phyloP scores from a whole-genome alignment of 352 stramenopile species.

The Phytopythium litorale region DNA sequence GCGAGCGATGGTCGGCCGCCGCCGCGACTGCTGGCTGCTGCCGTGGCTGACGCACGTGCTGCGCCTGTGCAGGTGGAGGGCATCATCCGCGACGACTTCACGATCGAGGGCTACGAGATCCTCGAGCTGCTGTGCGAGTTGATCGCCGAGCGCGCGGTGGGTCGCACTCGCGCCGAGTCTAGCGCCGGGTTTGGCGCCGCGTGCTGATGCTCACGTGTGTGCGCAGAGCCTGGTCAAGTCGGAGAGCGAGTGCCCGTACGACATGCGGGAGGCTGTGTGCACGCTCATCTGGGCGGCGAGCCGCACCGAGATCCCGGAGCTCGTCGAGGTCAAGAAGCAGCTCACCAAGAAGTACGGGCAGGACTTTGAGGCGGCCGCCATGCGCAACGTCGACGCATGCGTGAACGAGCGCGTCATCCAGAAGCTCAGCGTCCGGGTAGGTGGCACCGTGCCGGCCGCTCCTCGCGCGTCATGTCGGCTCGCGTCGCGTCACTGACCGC shows the following conservation, averaged over 20 bases:
- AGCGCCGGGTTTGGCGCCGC: background rate
- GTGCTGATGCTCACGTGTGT: background rate
- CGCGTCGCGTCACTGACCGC: background rate
- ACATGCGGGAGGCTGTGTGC: slow-evolving; percentile 91
- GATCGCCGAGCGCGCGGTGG: slow-evolving; percentile 87
- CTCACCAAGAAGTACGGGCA: slow-evolving; percentile 88
- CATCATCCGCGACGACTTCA: slow-evolving; percentile 95
- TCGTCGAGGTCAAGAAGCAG: slow-evolving; percentile 89
- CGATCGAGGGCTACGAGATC: slow-evolving; percentile 95
- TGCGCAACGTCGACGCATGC: slow-evolving; percentile 84
- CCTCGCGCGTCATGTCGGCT: background rate
- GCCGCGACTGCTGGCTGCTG: background rate
- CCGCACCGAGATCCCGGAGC: slow-evolving; percentile 91
- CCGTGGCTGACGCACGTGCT: background rate
- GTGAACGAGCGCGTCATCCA: slow-evolving; percentile 91
- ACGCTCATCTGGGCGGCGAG: slow-evolving; percentile 93
- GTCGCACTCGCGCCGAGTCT: slow-evolving; percentile 7
- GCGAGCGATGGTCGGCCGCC: slow-evolving; percentile 14
- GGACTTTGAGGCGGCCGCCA: slow-evolving; percentile 80
- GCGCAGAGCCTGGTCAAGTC: slow-evolving; percentile 86
- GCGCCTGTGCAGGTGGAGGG: slow-evolving; percentile 60
- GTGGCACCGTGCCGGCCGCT: too few relatives aligned
- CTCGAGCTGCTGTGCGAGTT: slow-evolving; percentile 93
- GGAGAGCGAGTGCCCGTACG: slow-evolving; percentile 90
- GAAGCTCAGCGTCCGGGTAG: slow-evolving; percentile 90